Base-by-base conservation (phyloP, 2,329 filamentous ascomycete species). In the Fusarium heterosporum region DNA sequence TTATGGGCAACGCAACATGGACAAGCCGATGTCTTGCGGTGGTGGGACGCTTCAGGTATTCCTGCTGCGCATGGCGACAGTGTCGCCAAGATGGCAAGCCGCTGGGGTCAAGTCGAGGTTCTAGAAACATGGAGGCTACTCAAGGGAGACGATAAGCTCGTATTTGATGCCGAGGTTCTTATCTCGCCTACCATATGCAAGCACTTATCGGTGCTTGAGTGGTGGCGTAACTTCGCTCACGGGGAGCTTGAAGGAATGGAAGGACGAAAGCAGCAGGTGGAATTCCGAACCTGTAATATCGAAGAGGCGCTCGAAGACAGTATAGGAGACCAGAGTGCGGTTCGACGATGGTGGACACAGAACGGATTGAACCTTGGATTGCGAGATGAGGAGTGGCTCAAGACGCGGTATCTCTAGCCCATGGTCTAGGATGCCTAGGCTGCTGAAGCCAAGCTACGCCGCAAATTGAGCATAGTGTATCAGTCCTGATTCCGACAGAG, bases 221-320 rank as follows among this genome's bases (percentile, higher is more conserved):
- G 95, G 95, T 97, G 95, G 94, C 91, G 92, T 73, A 84, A 84
- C 52, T 91, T 89, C 71, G 85, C 86, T 9, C 80, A 85, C 52
- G 83, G 86, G 47, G 81, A 84, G 72, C 79, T 86, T 30, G 81
- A 81, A 1, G 84, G 81, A 39, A 87, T 83, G 85, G 78, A 82
- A 39, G 85, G 84, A 16, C 79, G 83, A 30, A 81, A 81, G 64
- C 84, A 94, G 70, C 85, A 87, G 51, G 93, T 97, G 26, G 93
- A 97, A 77, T 97, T 97, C 78, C 94, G 95, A 77, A 97, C 93
- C 2, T 97, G 93, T 77, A 93, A 97, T 77, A 96, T 98, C 63
- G 94, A 97, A 76, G 95, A 97, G 79, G 94, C 94, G 1, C 84
- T 97, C 38, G 94, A 97, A 76, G 94, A 97, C 75, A 92, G 93